Base-by-base conservation (phyloP, 352 stramenopile genomes). In the Pythium coloratum region DNA sequence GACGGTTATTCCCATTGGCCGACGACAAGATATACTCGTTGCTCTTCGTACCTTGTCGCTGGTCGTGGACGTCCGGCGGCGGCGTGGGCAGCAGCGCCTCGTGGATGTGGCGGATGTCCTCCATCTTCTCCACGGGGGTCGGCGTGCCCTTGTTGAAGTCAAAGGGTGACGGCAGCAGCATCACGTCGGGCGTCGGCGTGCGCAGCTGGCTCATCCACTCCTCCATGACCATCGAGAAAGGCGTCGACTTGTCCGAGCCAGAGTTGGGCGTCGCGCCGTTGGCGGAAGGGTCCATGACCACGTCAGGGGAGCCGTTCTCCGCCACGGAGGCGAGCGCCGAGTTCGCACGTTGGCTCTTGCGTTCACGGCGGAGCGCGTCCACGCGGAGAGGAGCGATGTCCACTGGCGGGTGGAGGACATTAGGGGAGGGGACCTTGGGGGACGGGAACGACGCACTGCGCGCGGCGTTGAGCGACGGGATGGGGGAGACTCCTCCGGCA, bases 151-250 rank as follows among this genome's bases (percentile, higher is more conserved):
- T 86, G 58, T 88, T 87, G 66, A 91, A 94, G 66, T 92, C 86
- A 47, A 73, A 94, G 1, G 86, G 86, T 56, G 86, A 94, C 42
- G 86, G 86, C 40, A 92, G 66, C 47, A 92, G 79, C 69, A 82
- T 89, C 55, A 94, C 86, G 33, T 94, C 84, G 0, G 86, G 86
- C 46, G 86, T 94, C 18, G 86, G 86, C 24, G 86, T 92, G 32
- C 82, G 78, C 61, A 90, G 59, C 57, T 92, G 82, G 51, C 75
- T 91, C 80, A 92, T 92, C 84, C 84, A 92, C 64, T 92, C 84
- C 50, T 82, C 84, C 84, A 92, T 92, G 30, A 92, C 80, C 0
- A 67, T 64, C 0, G 82, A 89, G 58, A 92, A 92, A 2, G 81
- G 79, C 38, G 77, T 84, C 33, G 79, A 87, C 57, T 70, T 70